Conservation (phyloP, 179 eudicot species). For the Patellifolia procumbens region DNA sequence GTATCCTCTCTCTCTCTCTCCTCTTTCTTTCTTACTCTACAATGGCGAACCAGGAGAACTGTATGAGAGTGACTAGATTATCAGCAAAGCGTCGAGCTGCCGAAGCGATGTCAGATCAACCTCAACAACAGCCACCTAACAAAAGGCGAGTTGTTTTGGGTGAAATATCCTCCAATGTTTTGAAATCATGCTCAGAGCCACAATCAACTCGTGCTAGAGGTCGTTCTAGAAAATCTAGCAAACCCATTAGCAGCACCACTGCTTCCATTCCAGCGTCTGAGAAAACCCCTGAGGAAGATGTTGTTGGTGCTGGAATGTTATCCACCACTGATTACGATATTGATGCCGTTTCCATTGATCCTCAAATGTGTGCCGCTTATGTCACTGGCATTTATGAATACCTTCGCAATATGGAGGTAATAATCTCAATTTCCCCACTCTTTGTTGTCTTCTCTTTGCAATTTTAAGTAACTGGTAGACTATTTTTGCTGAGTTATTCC, state of each 20-base stretch:
- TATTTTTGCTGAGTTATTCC: background rate
- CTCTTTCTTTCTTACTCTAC: background rate
- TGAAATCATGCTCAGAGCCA: conserved; percentile 14
- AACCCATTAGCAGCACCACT: background rate
- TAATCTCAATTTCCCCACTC: too few relatives aligned
- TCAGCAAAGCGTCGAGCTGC: conserved; percentile 61
- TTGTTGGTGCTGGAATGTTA: conserved; percentile 1
- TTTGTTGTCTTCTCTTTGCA: background rate
- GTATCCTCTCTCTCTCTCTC: conserved; percentile 13
- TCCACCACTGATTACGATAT: conserved; percentile 18
- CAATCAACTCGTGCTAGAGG: background rate
- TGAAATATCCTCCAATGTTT: conserved; percentile 27
- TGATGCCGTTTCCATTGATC: conserved; percentile 28
- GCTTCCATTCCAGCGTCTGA: conserved; percentile 12
- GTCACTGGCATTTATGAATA: conserved; percentile 40
- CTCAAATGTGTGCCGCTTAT: conserved; percentile 44
- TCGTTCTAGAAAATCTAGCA: conserved; percentile 17
- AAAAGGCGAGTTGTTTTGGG: conserved; percentile 45
- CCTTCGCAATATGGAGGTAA: conserved; percentile 47
- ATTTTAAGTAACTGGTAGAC: background rate
- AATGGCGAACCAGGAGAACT: conserved; percentile 74
- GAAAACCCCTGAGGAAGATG: conserved; percentile 37
- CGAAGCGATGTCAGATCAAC: conserved; percentile 20
- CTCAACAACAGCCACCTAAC: conserved; percentile 2
- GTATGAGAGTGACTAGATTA: conserved; percentile 53